A percentile compares a stretch with the other conserved stretches of the same genome.
phyloP scores from a whole-genome alignment of 2,329 filamentous ascomycete genomes.

The Alternaria alternata region DNA sequence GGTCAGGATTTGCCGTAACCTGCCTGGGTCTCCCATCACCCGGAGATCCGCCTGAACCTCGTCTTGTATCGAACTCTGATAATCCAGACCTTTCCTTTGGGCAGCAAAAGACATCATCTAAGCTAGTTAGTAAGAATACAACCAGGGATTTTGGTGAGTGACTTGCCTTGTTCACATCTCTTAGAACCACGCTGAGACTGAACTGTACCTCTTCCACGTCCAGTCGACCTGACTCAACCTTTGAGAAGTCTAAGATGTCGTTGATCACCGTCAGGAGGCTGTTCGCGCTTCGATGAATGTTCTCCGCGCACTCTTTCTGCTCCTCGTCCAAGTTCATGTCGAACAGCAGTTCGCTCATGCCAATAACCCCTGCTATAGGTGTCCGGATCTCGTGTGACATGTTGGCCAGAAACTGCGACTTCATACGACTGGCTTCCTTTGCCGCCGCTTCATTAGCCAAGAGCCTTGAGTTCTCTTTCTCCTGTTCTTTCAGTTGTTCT shows the following conservation, averaged over 20 bases:
- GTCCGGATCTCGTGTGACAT: constrained; percentile 84
- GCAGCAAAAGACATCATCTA: constrained; percentile 85
- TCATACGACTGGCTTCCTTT: constrained; percentile 80
- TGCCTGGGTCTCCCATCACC: constrained; percentile 85
- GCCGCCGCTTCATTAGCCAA: constrained; percentile 79
- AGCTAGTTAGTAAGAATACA: not conserved
- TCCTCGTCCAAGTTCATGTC: constrained; percentile 74
- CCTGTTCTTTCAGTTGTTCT: constrained; percentile 68
- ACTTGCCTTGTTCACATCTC: constrained; percentile 74
- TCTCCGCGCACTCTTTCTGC: constrained; percentile 77
- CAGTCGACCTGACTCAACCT: constrained; percentile 78
- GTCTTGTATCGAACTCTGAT: constrained; percentile 69
- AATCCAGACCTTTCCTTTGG: constrained; percentile 78
- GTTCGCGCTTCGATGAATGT: constrained; percentile 80
- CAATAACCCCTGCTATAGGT: constrained; percentile 81
- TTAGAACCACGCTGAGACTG: constrained; percentile 74
- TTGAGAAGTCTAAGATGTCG: constrained; percentile 89
- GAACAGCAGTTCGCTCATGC: constrained; percentile 77
- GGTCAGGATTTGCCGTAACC: constrained; percentile 82
- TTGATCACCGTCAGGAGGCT: constrained; percentile 88
- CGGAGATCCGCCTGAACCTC: constrained; percentile 73
- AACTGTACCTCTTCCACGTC: constrained; percentile 85
- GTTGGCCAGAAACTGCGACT: constrained; percentile 80
- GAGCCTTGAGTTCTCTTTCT: constrained; percentile 73
- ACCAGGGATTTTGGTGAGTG: not conserved